Evolutionary conservation across 1,139 yeast genomes (phyloP).

Genomic region (Pneumocystis canis): DNA sequence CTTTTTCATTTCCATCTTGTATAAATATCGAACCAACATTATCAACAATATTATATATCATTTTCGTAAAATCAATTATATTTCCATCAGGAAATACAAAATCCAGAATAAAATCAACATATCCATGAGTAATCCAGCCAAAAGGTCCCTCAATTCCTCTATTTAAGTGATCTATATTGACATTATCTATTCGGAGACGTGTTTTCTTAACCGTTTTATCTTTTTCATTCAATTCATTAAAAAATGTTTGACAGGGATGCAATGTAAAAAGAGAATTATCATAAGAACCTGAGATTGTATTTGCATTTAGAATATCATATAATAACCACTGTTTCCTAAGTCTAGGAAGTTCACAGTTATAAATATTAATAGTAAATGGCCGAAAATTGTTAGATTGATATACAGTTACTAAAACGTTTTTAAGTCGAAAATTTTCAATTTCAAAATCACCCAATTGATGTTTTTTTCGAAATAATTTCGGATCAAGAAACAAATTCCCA

Average conservation of each 20-base stretch:
- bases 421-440: constrained; percentile 64
- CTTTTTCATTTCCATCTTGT: neutral
- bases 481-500: constrained; percentile 42
- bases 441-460: constrained; percentile 86
- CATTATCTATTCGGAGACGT: constrained; percentile 66
- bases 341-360: constrained; percentile 64
- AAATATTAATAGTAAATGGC: constrained; percentile 74
- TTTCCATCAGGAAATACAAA: constrained; percentile 59
- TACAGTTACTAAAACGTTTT: constrained; percentile 69
- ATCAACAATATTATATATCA: constrained; percentile 29
- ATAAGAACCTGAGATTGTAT: constrained; percentile 74
- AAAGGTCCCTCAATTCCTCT: constrained; percentile 86
- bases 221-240: constrained; percentile 15
- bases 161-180: constrained; percentile 76
- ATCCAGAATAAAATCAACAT: constrained; percentile 86
- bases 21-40: constrained; percentile 24
- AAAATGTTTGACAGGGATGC: constrained; percentile 47
- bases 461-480: constrained; percentile 60
- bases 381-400: constrained; percentile 69
- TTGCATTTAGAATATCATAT: constrained; percentile 73
- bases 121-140: constrained; percentile 89
- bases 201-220: constrained; percentile 50
- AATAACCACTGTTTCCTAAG: constrained; percentile 86
- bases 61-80: constrained; percentile 27
- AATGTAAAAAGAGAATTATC: constrained; percentile 87